These are phyloP conservation scores for Nakazawaea anatomiae DNA, from an alignment of 805 yeast genomes.

Conservation along the genomic window DNA sequence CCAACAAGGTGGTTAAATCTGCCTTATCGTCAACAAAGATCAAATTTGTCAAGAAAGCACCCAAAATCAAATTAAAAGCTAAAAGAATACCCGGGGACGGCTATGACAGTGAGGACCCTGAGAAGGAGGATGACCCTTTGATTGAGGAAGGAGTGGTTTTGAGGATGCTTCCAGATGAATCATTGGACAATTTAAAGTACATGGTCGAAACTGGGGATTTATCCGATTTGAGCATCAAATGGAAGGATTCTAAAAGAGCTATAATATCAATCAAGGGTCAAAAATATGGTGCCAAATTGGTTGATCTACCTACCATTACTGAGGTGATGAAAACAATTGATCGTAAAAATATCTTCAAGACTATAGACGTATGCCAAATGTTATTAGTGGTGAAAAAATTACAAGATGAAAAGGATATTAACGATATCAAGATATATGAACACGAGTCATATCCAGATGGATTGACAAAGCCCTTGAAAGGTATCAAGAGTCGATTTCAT, in stretches of 20 bases:
- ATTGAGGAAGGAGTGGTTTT: slow-evolving; percentile 81
- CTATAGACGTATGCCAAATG: slow-evolving; percentile 83
- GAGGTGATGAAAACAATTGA: slow-evolving; percentile 89
- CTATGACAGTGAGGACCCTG: slow-evolving; percentile 95
- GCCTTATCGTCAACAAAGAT: slow-evolving; percentile 3
- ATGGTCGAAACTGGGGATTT: slow-evolving; percentile 76
- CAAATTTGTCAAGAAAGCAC: slow-evolving; percentile 22
- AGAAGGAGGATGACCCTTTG: slow-evolving; percentile 89
- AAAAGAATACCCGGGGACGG: slow-evolving; percentile 87
- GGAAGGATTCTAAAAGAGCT: slow-evolving; percentile 80
- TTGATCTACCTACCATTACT: slow-evolving; percentile 84
- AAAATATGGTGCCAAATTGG: slow-evolving; percentile 73
- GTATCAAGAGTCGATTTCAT: slow-evolving; percentile 67
- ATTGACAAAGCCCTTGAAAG: slow-evolving; percentile 71
- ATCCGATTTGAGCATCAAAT: slow-evolving; percentile 65
- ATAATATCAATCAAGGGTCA: slow-evolving; percentile 64
- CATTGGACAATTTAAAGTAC: slow-evolving; percentile 65
- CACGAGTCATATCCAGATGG: slow-evolving; percentile 60
- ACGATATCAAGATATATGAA: slow-evolving; percentile 28
- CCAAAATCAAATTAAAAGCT: slow-evolving; percentile 48
- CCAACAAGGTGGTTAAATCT: background rate
- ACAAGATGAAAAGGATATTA: slow-evolving; percentile 37
- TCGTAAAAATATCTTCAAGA: slow-evolving; percentile 79
- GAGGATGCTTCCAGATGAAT: slow-evolving; percentile 59
- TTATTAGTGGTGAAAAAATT: slow-evolving; percentile 61